Conservation (phyloP, 2,329 filamentous ascomycete genomes). For the Pestalotiopsis sp. region DNA sequence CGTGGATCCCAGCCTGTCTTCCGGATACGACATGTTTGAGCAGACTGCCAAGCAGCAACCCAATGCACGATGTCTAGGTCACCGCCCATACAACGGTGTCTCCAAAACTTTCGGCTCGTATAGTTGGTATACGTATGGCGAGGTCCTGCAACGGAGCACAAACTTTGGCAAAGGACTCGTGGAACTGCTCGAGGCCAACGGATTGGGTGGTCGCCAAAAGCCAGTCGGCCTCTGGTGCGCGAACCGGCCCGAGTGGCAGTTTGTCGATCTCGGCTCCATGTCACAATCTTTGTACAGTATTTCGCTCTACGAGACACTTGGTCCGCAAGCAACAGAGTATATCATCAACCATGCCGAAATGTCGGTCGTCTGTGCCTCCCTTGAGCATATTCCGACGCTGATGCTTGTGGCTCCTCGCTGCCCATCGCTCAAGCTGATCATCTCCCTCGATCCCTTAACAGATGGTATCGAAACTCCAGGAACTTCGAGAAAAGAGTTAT, state of each 20-base stretch:
- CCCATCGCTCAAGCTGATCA: background rate
- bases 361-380: background rate
- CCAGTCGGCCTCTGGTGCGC: background rate
- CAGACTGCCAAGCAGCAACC: background rate
- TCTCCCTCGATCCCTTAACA: background rate
- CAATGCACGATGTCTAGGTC: background rate
- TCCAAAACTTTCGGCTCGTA: background rate
- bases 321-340: background rate
- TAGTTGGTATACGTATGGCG: background rate
- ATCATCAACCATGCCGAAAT: background rate
- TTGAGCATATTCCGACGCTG: background rate
- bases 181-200: background rate
- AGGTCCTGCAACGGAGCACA: background rate
- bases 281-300: background rate
- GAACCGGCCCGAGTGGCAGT: conserved; percentile 1
- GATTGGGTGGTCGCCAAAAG: background rate
- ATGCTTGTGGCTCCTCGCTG: background rate
- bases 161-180: background rate
- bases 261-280: background rate
- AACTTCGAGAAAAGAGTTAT: background rate
- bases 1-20: background rate
- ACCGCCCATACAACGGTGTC: background rate
- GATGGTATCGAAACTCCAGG: background rate
- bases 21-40: background rate
- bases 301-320: background rate